Evolutionary conservation across 2,329 filamentous ascomycete species (phyloP).

Genomic region (Pyricularia grisea): DNA sequence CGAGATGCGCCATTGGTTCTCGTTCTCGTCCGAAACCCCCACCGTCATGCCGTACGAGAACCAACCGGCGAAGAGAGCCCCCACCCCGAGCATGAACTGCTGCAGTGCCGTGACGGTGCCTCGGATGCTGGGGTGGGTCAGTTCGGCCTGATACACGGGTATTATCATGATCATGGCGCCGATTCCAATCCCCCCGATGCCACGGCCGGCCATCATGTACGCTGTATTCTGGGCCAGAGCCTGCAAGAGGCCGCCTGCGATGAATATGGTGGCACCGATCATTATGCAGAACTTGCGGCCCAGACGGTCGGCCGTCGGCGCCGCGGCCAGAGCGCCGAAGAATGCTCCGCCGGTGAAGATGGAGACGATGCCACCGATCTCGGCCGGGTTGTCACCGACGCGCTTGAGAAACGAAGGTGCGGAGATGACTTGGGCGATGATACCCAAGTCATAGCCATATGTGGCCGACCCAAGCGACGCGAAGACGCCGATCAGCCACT

Average conservation of each 20-base stretch:
- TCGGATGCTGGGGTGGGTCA: conserved; percentile 69
- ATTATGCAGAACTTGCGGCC: conserved; percentile 66
- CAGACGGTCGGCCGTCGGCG: conserved; percentile 51
- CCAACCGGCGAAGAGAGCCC: conserved; percentile 64
- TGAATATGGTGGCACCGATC: conserved; percentile 61
- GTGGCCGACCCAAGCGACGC: conserved; percentile 46
- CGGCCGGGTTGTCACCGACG: conserved; percentile 22
- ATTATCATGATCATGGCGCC: conserved; percentile 32
- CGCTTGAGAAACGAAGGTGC: conserved; percentile 30
- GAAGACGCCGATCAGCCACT: conserved; percentile 44
- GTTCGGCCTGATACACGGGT: conserved; percentile 67
- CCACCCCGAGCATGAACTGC: conserved; percentile 76
- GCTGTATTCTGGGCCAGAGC: conserved; percentile 50
- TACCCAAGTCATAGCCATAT: conserved; percentile 46
- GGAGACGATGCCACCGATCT: conserved; percentile 58
- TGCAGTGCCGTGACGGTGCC: conserved; percentile 67
- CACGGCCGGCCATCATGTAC: conserved; percentile 62
- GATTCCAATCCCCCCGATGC: conserved; percentile 56
- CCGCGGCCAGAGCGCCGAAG: conserved; percentile 56
- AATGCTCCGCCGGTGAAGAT: conserved; percentile 74
- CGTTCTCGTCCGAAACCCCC: conserved; percentile 8
- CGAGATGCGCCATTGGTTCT: conserved; percentile 41
- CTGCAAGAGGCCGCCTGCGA: conserved; percentile 63
- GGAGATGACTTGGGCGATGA: conserved; percentile 42
- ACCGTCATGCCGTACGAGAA: conserved; percentile 50